phyloP scores from a whole-genome alignment of 768 basidiomycete species.

The Tricholoma terreum region DNA sequence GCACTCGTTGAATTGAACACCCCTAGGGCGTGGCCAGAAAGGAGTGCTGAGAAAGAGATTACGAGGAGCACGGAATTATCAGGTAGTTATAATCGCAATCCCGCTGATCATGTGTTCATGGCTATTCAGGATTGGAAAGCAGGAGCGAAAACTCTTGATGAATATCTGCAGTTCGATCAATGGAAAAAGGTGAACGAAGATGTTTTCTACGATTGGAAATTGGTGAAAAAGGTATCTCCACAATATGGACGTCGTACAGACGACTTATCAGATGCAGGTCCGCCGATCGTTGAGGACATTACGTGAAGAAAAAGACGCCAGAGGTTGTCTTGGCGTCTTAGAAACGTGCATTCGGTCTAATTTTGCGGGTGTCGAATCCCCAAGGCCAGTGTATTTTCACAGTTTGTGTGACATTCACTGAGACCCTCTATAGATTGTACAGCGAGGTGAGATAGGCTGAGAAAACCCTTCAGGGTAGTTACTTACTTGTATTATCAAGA shows the following conservation, averaged over 20 bases:
- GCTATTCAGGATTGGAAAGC: conserved; percentile 77
- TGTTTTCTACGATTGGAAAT: conserved; percentile 86
- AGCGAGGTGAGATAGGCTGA: conserved; percentile 69
- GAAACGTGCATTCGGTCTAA: conserved; percentile 89
- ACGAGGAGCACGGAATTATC: conserved; percentile 70
- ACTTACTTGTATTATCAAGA: conserved; percentile 44
- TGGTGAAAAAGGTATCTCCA: conserved; percentile 64
- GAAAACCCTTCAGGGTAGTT: conserved; percentile 5
- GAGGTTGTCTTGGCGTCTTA: conserved; percentile 84
- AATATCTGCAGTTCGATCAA: conserved; percentile 77
- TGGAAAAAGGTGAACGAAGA: conserved; percentile 93
- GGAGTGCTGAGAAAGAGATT: conserved; percentile 73
- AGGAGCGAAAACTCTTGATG: conserved; percentile 74
- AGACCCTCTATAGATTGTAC: conserved; percentile 57
- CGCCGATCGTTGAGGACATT: conserved; percentile 67
- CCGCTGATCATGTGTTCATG: not conserved
- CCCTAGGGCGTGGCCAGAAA: conserved; percentile 79
- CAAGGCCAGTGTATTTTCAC: conserved; percentile 42
- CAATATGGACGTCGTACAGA: not conserved
- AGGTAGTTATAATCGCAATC: conserved; percentile 38
- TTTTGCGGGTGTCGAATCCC: conserved; percentile 90
- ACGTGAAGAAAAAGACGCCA: conserved; percentile 74
- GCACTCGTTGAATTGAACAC: not conserved
- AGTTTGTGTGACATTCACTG: not conserved
- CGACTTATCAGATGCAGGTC: conserved; percentile 45